Conservation (phyloP, 805 yeast genomes). For the Candida ponderosae region DNA sequence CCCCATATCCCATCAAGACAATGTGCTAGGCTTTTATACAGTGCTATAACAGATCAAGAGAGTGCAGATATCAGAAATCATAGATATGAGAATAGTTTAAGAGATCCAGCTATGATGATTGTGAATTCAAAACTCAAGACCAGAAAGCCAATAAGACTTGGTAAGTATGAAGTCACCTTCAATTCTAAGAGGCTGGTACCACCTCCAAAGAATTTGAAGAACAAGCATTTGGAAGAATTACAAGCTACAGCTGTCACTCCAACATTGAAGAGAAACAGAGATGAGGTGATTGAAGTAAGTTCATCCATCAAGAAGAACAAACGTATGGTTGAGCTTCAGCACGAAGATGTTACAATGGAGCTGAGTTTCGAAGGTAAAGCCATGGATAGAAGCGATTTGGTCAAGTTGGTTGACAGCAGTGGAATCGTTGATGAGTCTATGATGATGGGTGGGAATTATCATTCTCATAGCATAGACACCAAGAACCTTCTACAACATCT, state of each 20-base stretch:
- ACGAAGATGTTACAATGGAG: slow-evolving; percentile 24
- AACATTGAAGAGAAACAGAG: slow-evolving; percentile 21
- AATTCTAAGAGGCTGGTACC: not conserved
- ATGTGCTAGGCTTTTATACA: not conserved
- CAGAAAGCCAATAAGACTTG: not conserved
- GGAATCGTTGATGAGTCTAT: slow-evolving; percentile 24
- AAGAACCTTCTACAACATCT: slow-evolving; percentile 15
- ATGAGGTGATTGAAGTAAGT: slow-evolving; percentile 15
- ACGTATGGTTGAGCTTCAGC: slow-evolving; percentile 10
- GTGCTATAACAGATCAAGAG: not conserved
- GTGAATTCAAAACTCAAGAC: too few species aligned
- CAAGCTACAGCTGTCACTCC: slow-evolving; percentile 8
- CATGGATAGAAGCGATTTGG: slow-evolving; percentile 32
- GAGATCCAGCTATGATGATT: not conserved
- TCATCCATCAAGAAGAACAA: slow-evolving; percentile 19
- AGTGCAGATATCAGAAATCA: not conserved
- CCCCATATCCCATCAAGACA: not conserved
- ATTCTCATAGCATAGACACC: slow-evolving; percentile 11
- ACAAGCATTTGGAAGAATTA: not conserved
- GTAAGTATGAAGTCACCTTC: not conserved
- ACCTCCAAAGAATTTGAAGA: not conserved
- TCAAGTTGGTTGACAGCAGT: slow-evolving; percentile 31
- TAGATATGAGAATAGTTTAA: too few species aligned
- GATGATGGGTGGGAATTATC: slow-evolving; percentile 6
- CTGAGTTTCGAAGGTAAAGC: slow-evolving; percentile 39